Evolutionary conservation across 2,329 filamentous ascomycete genomes (phyloP), one percentile per base, ranked within the genome.

Genomic region (Blumeriella jaapii): DNA sequence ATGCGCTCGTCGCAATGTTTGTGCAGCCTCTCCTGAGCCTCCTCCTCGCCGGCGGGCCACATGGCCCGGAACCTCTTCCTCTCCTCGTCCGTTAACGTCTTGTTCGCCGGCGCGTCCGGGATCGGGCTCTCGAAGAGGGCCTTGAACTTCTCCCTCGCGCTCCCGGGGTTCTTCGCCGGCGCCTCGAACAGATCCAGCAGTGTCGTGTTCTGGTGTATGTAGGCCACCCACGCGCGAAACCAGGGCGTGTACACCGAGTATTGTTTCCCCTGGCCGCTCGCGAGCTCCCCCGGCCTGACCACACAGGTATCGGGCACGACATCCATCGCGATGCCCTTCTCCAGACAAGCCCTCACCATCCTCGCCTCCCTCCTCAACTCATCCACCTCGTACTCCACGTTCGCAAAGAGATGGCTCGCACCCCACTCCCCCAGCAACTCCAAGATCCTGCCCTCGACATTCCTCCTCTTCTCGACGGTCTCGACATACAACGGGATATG

Each of bases 381-480:
- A 53, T 95, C 87, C 0, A 93, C 84, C 56, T 94, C 87, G 51
- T 93, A 94, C 55, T 94, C 86, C 38, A 86, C 74, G 53, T 93
- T 94, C 30, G 81, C 76, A 50, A 76, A 93, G 2, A 94, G 46
- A 50, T 91, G 81, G 31, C 67, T 78, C 1, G 74, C 79, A 0
- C 71, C 72, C 85, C 84, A 94, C 41, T 74, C 62, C 18, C 72
- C 61, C 55, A 81, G 71, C 25, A 87, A 61, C 33, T 77, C 68
- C 2, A 81, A 48, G 7, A 94, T 63, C 3, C 75, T 64, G 1
- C 55, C 56, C 0, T 77, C 70, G 0, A 91, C 64, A 1, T 65
- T 58, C 43, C 67, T 78, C 20, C 86, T 65, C 49, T 73, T 71
- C 34, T 76, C 68, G 5, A 85, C 68, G 0, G 74, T 82, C 56